phyloP scores from a whole-genome alignment of 345 rosid genomes.

The Citrus mangshanensis region DNA sequence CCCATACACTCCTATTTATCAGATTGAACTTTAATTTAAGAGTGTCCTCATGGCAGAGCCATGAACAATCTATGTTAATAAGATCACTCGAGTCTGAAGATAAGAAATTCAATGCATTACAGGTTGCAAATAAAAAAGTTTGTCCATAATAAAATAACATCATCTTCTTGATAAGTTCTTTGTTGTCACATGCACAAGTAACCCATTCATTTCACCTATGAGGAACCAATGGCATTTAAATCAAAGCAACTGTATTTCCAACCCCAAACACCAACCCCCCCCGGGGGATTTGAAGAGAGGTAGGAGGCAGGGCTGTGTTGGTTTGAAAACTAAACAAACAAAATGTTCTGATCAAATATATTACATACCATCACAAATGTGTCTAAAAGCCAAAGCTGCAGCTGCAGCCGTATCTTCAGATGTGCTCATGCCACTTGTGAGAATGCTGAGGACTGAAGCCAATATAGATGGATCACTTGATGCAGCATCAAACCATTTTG shows the following conservation, averaged over 20 bases:
- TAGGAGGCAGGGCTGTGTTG: too few relatives aligned
- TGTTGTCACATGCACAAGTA: background rate
- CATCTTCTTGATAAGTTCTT: background rate
- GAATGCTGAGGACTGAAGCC: constrained; percentile 69
- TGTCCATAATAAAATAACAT: background rate
- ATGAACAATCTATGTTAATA: background rate
- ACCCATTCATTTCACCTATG: background rate
- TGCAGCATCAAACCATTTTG: constrained; percentile 92
- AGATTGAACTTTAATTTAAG: background rate
- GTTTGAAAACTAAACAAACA: background rate
- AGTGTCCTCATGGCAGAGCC: background rate
- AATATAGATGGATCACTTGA: constrained; percentile 68
- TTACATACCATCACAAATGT: constrained; percentile 76
- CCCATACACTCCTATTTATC: background rate
- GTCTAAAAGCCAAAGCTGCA: constrained; percentile 95
- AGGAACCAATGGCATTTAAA: background rate
- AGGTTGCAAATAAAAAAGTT: background rate
- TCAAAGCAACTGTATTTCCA: background rate
- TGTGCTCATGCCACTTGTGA: constrained; percentile 84
- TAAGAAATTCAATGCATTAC: background rate
- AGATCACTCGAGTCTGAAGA: background rate
- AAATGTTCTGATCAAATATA: background rate
- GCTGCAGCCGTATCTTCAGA: constrained; percentile 98
- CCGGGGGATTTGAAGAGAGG: too few relatives aligned
- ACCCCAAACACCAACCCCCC: too few relatives aligned